Conservation (phyloP, 2,329 filamentous ascomycete species). For the Fusarium odoratissimum region DNA sequence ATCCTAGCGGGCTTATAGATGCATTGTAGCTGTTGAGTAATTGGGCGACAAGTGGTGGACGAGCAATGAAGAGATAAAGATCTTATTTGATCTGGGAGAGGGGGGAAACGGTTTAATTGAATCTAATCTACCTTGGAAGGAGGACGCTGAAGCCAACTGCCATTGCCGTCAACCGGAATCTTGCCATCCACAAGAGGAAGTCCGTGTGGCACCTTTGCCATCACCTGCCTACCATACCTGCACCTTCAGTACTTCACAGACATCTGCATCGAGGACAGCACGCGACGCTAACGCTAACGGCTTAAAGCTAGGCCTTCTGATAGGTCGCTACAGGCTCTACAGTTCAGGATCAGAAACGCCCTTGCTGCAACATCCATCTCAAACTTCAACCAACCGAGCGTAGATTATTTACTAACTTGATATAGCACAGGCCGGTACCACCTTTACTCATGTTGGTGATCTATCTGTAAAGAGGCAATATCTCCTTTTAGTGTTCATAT, state of each 20-base stretch:
- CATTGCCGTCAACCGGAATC: slow-evolving; percentile 3
- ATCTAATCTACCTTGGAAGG: slow-evolving; percentile 18
- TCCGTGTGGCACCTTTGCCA: slow-evolving; percentile 23
- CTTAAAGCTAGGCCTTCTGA: background rate
- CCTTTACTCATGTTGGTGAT: slow-evolving; percentile 3
- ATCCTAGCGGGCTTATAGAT: slow-evolving; percentile 6
- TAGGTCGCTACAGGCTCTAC: slow-evolving; percentile 12
- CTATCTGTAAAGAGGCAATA: slow-evolving; percentile 1
- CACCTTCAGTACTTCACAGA: background rate
- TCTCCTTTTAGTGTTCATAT: background rate
- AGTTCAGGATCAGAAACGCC: slow-evolving; percentile 17
- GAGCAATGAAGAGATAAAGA: slow-evolving; percentile 4
- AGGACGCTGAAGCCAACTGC: slow-evolving; percentile 5
- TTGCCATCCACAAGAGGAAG: slow-evolving; percentile 19
- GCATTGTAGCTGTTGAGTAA: background rate
- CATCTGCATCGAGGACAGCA: slow-evolving; percentile 12
- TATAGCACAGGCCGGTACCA: slow-evolving; percentile 9
- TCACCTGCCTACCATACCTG: slow-evolving; percentile 14
- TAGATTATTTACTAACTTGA: slow-evolving; percentile 26
- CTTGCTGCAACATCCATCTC: slow-evolving; percentile 12
- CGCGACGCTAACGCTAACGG: slow-evolving; percentile 32
- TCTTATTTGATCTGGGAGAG: slow-evolving; percentile 5
- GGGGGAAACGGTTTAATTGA: background rate
- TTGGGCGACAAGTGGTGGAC: background rate
- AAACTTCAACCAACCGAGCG: slow-evolving; percentile 22